phyloP scores from a whole-genome alignment of 192 early-diverging fungal genomes.

The Linnemannia elongata region DNA sequence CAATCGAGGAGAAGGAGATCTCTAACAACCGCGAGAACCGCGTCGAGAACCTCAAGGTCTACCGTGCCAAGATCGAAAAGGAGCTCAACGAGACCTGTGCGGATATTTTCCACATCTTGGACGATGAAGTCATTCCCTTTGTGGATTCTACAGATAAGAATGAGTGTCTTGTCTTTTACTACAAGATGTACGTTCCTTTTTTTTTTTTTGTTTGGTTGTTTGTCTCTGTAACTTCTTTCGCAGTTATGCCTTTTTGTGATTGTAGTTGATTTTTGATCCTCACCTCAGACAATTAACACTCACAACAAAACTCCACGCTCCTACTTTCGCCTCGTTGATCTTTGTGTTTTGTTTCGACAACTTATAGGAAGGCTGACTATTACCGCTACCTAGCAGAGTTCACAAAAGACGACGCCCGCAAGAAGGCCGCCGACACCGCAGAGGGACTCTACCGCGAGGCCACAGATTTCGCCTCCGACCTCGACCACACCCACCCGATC shows the following conservation, averaged over 20 bases:
- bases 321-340: conserved; percentile 22
- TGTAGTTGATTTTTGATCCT: conserved; percentile 75
- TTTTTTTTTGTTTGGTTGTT: conserved; percentile 74
- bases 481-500: conserved; percentile 95
- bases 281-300: conserved; percentile 66
- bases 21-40: conserved; percentile 88
- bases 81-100: conserved; percentile 94
- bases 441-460: conserved; percentile 93
- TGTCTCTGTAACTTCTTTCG: conserved; percentile 62
- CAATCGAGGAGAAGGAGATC: conserved; percentile 97
- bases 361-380: conserved; percentile 90
- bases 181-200: conserved; percentile 84
- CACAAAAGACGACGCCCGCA: conserved; percentile 82
- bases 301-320: conserved; percentile 66
- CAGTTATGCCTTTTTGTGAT: conserved; percentile 70
- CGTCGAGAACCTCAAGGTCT: conserved; percentile 89
- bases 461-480: conserved; percentile 85
- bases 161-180: conserved; percentile 98
- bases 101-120: conserved; percentile 91
- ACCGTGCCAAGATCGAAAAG: conserved; percentile 92
- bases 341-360: conserved; percentile 67
- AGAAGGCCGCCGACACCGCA: conserved; percentile 83
- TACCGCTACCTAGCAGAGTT: conserved; percentile 98
- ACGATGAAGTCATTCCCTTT: conserved; percentile 88
- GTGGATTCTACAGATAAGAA: conserved; percentile 76